Percentiles rank a stretch among this genome's conserved stretches.
phyloP scores from a whole-genome alignment of 2,329 filamentous ascomycete genomes.

The Sporothrix mexicana region DNA sequence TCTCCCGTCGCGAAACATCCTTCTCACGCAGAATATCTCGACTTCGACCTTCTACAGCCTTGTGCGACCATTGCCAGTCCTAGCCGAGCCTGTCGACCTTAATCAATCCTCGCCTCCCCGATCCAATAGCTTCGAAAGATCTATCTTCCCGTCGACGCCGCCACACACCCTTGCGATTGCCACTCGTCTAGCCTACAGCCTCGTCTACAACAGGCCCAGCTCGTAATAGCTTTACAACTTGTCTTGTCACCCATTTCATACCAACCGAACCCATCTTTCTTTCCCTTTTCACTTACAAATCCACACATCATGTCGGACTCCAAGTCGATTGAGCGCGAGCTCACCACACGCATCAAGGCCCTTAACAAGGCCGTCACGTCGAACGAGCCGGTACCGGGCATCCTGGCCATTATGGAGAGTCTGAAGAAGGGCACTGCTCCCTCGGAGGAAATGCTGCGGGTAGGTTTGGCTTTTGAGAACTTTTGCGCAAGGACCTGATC shows the following conservation, averaged over 20 bases:
- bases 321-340: constrained; percentile 71
- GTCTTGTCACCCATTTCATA: background rate
- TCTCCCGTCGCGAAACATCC: background rate
- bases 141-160: background rate
- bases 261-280: background rate
- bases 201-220: background rate
- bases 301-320: constrained; percentile 29
- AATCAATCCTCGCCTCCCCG: background rate
- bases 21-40: too few relatives aligned
- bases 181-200: background rate
- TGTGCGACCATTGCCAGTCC: background rate
- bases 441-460: constrained; percentile 87
- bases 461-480: constrained; percentile 47
- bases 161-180: constrained; percentile 17
- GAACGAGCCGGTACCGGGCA: constrained; percentile 74
- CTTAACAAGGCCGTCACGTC: constrained; percentile 78
- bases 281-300: background rate
- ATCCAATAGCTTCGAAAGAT: background rate
- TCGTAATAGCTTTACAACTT: background rate
- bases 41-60: background rate
- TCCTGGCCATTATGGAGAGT: constrained; percentile 75
- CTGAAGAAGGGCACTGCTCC: constrained; percentile 81
- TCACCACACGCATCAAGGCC: constrained; percentile 76
- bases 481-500: constrained; percentile 36
- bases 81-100: background rate